A percentile compares a stretch with the other conserved stretches of the same genome.
These are phyloP conservation scores for Apophysomyces trapeziformis DNA, from an alignment of 371 early-diverging fungal species.

Conservation along the genomic window DNA sequence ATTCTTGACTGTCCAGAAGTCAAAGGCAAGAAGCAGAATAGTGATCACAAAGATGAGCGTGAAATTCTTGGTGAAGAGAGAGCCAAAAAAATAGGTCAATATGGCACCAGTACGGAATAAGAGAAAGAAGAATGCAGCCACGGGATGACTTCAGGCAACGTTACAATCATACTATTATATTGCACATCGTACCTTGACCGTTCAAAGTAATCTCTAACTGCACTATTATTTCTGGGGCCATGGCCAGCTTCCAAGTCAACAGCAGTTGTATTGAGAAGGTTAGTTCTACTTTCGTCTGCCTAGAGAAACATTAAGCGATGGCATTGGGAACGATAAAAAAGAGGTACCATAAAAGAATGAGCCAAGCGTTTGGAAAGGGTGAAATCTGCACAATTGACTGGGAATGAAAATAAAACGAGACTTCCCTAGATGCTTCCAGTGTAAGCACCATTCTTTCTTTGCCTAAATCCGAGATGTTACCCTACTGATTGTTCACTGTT, in stretches of 20 bases:
- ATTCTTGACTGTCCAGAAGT: conserved; percentile 99
- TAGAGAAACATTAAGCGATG: conserved; percentile 6
- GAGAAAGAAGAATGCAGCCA: conserved; percentile 89
- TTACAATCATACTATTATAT: background rate
- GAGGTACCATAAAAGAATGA: too few relatives aligned
- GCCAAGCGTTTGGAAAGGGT: background rate
- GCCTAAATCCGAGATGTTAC: background rate
- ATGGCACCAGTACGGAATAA: conserved; percentile 84
- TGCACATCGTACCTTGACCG: conserved; percentile 40
- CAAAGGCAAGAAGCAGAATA: conserved; percentile 89
- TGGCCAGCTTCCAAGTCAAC: conserved; percentile 33
- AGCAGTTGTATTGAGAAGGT: conserved; percentile 25
- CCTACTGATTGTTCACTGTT: too few relatives aligned
- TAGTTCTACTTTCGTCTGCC: conserved; percentile 31
- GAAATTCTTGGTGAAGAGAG: conserved; percentile 79
- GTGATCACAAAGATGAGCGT: conserved; percentile 91
- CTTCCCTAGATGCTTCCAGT: background rate
- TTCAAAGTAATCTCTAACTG: conserved; percentile 47
- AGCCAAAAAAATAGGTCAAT: conserved; percentile 82
- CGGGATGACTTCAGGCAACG: conserved; percentile 74
- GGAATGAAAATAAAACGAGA: too few relatives aligned
- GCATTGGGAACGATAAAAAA: background rate
- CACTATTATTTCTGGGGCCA: conserved; percentile 6
- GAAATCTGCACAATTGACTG: background rate
- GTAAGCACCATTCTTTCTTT: background rate